These are phyloP conservation scores for Helotiales sp. DNA, from an alignment of 2,329 filamentous ascomycete genomes.

Conservation along the genomic window DNA sequence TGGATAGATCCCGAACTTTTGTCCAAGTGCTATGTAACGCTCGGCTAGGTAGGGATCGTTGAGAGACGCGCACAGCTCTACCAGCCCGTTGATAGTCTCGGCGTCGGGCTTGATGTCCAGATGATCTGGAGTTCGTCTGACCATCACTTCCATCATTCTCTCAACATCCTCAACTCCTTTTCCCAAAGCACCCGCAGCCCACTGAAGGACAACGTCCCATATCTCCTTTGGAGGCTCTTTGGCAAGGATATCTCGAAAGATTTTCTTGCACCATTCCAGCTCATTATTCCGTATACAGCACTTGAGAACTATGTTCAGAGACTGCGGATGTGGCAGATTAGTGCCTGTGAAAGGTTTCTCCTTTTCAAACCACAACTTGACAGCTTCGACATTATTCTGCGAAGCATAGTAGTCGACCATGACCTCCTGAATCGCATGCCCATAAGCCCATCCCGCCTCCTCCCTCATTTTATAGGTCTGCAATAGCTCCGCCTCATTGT, in stretches of 20 bases:
- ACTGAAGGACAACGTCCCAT: constrained; percentile 75
- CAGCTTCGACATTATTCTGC: constrained; percentile 56
- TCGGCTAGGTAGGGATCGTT: constrained; percentile 72
- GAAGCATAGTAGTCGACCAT: constrained; percentile 64
- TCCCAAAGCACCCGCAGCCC: constrained; percentile 68
- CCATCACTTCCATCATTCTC: constrained; percentile 70
- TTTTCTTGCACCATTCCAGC: constrained; percentile 59
- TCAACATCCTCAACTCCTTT: constrained; percentile 71
- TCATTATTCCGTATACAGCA: constrained; percentile 62
- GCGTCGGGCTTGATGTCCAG: constrained; percentile 59
- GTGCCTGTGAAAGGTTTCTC: constrained; percentile 20
- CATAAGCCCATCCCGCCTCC: constrained; percentile 46
- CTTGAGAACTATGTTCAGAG: constrained; percentile 56
- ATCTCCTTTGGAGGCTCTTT: constrained; percentile 50
- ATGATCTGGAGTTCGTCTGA: constrained; percentile 47
- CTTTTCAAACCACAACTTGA: constrained; percentile 67
- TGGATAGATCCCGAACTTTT: constrained; percentile 63
- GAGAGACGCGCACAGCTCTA: constrained; percentile 70
- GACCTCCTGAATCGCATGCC: constrained; percentile 48
- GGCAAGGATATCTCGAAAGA: constrained; percentile 51
- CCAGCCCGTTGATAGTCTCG: constrained; percentile 72
- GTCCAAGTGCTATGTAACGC: constrained; percentile 67
- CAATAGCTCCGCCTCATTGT: constrained; percentile 57
- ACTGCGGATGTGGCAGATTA: constrained; percentile 24
- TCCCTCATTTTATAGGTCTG: constrained; percentile 54